Evolutionary conservation across 768 basidiomycete genomes (phyloP).

Genomic region (Rhodotorula kratochvilovae): DNA sequence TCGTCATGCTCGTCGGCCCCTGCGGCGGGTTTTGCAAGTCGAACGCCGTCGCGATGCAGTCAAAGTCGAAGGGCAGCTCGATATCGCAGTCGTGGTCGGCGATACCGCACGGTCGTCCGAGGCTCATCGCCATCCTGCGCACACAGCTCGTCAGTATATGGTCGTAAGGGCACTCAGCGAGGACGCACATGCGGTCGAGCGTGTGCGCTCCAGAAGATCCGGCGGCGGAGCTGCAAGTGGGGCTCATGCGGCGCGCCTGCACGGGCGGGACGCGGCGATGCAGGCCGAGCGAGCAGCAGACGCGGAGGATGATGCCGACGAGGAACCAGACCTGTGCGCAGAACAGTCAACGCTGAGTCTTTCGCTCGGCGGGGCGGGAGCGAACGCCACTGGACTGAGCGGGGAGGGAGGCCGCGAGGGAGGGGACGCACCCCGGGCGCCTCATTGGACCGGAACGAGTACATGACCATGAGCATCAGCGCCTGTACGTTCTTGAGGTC

Average conservation of each 20-base stretch:
- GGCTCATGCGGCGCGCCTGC: constrained; percentile 9
- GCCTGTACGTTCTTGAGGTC: constrained; percentile 44
- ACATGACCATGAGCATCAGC: constrained; percentile 40
- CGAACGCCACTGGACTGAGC: no score
- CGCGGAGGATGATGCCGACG: constrained; percentile 41
- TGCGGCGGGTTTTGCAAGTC: constrained; percentile 6
- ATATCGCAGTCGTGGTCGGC: constrained; percentile 44
- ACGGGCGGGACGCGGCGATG: constrained; percentile 29
- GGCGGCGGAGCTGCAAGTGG: constrained; percentile 36
- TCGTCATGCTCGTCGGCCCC: constrained; percentile 39
- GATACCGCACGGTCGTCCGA: constrained; percentile 42
- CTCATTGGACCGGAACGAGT: constrained; percentile 3
- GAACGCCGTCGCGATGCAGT: constrained; percentile 37
- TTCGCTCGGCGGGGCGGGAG: no score
- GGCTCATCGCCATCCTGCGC: constrained; percentile 40
- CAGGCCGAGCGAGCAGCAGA: constrained; percentile 42
- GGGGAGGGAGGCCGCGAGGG: not conserved
- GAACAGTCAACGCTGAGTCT: not conserved
- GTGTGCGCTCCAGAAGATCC: constrained; percentile 44
- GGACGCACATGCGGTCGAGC: constrained; percentile 38
- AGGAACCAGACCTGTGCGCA: constrained; percentile 41
- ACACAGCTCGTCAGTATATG: no score
- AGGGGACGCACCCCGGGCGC: constrained; percentile 12
- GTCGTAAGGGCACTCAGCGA: no score
- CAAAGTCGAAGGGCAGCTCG: constrained; percentile 42